Evolutionary conservation across 2,329 filamentous ascomycete genomes (phyloP).

Genomic region (Trichothecium roseum): DNA sequence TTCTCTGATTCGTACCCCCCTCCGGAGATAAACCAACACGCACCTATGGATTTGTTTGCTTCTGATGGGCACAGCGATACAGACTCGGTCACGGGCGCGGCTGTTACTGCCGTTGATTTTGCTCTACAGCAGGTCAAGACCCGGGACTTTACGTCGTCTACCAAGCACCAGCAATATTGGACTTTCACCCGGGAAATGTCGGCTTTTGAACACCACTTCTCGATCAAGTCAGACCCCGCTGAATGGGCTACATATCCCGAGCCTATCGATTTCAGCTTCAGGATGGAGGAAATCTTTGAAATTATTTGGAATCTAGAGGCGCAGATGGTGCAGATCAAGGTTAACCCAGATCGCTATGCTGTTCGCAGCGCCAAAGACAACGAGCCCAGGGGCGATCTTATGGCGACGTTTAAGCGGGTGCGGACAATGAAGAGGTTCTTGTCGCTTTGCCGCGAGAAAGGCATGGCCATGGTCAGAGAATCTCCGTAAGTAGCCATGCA

Average conservation of each 20-base stretch:
- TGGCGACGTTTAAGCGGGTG: constrained; percentile 41
- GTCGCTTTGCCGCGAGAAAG: constrained; percentile 24
- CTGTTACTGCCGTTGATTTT: constrained; percentile 36
- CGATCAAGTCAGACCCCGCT: constrained; percentile 31
- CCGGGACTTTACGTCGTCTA: constrained; percentile 31
- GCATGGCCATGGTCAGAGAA: no score
- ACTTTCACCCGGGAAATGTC: constrained; percentile 32
- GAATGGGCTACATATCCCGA: constrained; percentile 40
- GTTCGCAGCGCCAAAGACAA: constrained; percentile 12
- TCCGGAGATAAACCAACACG: no score
- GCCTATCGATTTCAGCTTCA: constrained; percentile 39
- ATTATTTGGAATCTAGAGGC: constrained; percentile 32
- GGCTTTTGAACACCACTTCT: constrained; percentile 43
- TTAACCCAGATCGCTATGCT: constrained; percentile 15
- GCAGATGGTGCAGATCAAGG: constrained; percentile 30
- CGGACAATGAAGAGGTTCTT: constrained; percentile 43
- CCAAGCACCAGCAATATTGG: constrained; percentile 44
- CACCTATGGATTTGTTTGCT: constrained; percentile 14
- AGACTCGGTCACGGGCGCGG: constrained; percentile 37
- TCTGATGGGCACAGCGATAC: constrained; percentile 38
- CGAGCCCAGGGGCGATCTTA: constrained; percentile 31
- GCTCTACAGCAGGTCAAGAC: constrained; percentile 43
- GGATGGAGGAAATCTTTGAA: constrained; percentile 33
- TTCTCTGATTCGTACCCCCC: no score
- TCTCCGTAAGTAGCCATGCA: no score